Base-by-base conservation (phyloP, 352 stramenopile species). In the Pelagophyceae sp. region DNA sequence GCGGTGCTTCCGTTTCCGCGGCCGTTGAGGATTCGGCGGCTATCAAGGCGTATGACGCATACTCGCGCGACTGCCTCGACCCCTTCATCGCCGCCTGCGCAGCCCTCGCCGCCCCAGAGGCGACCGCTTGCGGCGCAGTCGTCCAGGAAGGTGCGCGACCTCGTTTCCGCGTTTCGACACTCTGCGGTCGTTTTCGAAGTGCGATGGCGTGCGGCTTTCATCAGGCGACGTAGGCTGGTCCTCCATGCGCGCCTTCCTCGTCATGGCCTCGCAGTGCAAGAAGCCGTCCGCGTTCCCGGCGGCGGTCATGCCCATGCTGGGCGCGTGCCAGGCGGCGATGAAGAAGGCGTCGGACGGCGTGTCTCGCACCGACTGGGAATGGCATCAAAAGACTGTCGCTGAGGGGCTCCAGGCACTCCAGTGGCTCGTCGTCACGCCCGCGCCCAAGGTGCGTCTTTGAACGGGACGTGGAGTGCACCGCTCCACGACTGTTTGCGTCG, bases 241-340 rank as follows among this genome's bases (percentile, higher is more conserved):
- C 15, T 90, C 88, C 15, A 91, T 97, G 82, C 90, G 93, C 70
- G 85, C 85, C 64, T 95, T 98, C 80, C 82, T 98, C 74, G 78
- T 96, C 63, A 90, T 97, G 82, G 94, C 93, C 29, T 94, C 89
- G 27, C 80, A 86, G 75, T 97, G 90, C 85, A 97, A 98, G 85
- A 95, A 96, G 83, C 95, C 91, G 19, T 85, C 87, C 67, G 71
- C 85, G 2, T 58, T 74, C 64, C 85, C 85, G n/a, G 63, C 72
- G 32, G 75, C 76, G n/a, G 31, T 83, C 64, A 75, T 64, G 67
- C 61, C 77, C 25, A 72, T 78, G 11, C 76, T 83, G 45, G 80
- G 71, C 27, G 35, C 58, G 27, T 81, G 37, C 72, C 85, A 87
- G 76, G 83, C 84, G 60, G 65, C 80, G 29, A 83, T 90, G 50